A percentile compares a stretch with the other conserved stretches of the same genome.
Evolutionary conservation across 2,329 filamentous ascomycete species (phyloP).

Genomic region (Curvularia lunata): DNA sequence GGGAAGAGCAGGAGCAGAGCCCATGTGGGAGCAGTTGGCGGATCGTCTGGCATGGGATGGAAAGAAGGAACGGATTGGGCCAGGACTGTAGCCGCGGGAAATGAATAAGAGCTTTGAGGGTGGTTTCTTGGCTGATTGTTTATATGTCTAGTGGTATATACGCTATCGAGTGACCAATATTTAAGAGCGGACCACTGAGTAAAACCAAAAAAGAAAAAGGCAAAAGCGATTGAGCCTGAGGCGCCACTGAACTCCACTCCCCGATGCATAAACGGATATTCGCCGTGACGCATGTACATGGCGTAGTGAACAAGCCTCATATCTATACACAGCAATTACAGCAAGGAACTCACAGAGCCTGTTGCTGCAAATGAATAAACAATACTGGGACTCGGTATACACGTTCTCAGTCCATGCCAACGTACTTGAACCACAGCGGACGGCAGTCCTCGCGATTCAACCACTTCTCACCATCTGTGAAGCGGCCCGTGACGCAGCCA

Average conservation of each 20-base stretch:
- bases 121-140: background rate
- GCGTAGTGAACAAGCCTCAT: background rate
- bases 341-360: too few species aligned
- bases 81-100: background rate
- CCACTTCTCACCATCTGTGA: slow-evolving; percentile 87
- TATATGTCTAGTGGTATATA: slow-evolving; percentile 16
- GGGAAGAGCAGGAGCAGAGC: slow-evolving; percentile 74
- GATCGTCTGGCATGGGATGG: slow-evolving; percentile 69
- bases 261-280: background rate
- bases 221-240: too few species aligned
- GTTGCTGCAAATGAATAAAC: background rate
- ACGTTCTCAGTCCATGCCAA: slow-evolving; percentile 70
- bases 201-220: background rate
- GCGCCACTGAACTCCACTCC: background rate
- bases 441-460: slow-evolving; percentile 91
- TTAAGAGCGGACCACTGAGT: background rate
- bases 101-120: background rate
- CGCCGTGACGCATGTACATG: background rate
- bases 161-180: slow-evolving; percentile 1
- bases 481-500: slow-evolving; percentile 82
- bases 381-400: background rate
- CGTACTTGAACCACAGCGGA: slow-evolving; percentile 96
- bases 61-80: background rate
- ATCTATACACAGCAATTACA: background rate
- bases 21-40: slow-evolving; percentile 79